Evolutionary conservation across 495 filamentous ascomycete species (phyloP), one percentile per base, ranked within the genome.

Genomic region (Hypoxylon trugodes): DNA sequence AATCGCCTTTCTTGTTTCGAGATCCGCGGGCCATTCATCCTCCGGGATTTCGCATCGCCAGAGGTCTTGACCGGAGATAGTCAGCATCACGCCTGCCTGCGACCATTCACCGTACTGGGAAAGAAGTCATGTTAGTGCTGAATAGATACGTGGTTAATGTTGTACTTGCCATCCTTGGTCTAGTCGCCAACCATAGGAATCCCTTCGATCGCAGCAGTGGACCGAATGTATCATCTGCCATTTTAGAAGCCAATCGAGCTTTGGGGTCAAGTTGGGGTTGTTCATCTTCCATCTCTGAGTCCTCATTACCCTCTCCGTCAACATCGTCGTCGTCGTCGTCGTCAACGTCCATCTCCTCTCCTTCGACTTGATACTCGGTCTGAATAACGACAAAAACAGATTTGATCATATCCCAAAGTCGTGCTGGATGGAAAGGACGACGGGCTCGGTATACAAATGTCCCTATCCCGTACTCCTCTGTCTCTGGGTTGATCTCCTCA

Each of bases 1-100:
- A 28, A 71, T 66, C 4, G 55, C 62, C 24, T 62, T 59, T 7
- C 56, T 63, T 13, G 53, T 56, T 37, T 50, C 63, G 1, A 41
- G 38, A 21, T 65, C 58, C 1, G 59, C n/a, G 12, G 66, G 66
- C 69, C 80, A 85, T 9, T 71, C 75, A 15, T 79, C 76, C 18
- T 79, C 71, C 0, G 73, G 69, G 1, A 82, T 56, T 38, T 80
- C 80, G 10, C 79, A 79, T 36, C 84, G 85, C 81, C 83, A 87
- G 0, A 77, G 74, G 0, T 80, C 80, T 16, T 82, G 82, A 28
- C 79, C 81, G 2, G 76, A 73, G 15, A 87, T 66, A 0, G 83
- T 86, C 46, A 87, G 65, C 79, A 87, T 87, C 4, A 78, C 82
- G 3, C 84, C 83, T 1, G 84, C 83, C 65, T 86, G 83, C n/a